Conservation (phyloP, 1,139 yeast species). For the Saccharomycopsis hybrid region DNA sequence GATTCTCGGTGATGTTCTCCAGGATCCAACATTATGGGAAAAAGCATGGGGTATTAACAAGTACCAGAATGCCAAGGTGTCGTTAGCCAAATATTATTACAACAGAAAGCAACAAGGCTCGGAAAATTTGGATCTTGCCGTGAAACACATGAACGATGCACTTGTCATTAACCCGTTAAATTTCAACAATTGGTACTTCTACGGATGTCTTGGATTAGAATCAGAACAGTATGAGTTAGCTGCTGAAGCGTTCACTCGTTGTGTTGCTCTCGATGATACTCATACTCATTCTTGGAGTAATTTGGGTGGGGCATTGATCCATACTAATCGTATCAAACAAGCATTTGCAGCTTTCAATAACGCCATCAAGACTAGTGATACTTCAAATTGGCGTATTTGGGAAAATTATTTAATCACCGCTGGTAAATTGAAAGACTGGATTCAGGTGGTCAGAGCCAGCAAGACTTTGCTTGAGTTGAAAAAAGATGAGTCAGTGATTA, state of each 20-base stretch:
- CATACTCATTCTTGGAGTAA: constrained; percentile 93
- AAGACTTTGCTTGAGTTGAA: constrained; percentile 52
- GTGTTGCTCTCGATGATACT: constrained; percentile 79
- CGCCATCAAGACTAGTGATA: constrained; percentile 65
- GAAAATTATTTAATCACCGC: constrained; percentile 84
- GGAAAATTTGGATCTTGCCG: constrained; percentile 49
- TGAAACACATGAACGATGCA: constrained; percentile 69
- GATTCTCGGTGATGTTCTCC: constrained; percentile 78
- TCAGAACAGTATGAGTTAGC: constrained; percentile 67
- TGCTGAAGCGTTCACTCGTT: constrained; percentile 87
- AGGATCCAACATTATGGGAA: constrained; percentile 72
- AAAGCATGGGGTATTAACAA: constrained; percentile 83
- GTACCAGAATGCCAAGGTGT: constrained; percentile 79
- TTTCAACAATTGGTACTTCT: constrained; percentile 83
- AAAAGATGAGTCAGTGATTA: constrained; percentile 55
- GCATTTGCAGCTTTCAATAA: constrained; percentile 79
- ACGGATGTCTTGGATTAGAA: constrained; percentile 88
- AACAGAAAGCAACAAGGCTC: constrained; percentile 56
- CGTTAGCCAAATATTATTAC: constrained; percentile 70
- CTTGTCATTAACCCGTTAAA: constrained; percentile 69
- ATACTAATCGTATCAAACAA: constrained; percentile 55
- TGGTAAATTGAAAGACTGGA: constrained; percentile 76
- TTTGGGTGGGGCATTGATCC: constrained; percentile 72
- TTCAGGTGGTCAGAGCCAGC: constrained; percentile 72
- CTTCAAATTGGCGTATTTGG: constrained; percentile 84